A percentile compares a stretch with the other conserved stretches of the same genome.
Evolutionary conservation across 805 yeast species (phyloP).

Genomic region (Ogataea henricii): DNA sequence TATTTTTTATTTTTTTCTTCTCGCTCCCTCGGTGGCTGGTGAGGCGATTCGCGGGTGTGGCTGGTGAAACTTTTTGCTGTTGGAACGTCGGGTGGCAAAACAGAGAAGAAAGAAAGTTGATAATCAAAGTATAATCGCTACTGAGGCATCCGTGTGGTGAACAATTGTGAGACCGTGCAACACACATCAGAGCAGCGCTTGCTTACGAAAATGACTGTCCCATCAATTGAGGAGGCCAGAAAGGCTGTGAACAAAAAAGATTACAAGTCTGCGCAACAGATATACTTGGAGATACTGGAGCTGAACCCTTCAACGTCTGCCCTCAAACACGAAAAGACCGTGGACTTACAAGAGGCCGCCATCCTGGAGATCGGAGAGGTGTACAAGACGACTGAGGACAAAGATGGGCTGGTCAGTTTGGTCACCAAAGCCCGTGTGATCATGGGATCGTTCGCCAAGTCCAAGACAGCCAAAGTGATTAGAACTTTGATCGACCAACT

Average conservation of each 20-base stretch:
- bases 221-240: conserved; percentile 60
- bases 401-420: conserved; percentile 57
- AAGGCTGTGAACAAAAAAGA: conserved; percentile 52
- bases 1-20: no score
- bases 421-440: conserved; percentile 67
- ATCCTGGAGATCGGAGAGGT: conserved; percentile 75
- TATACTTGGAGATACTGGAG: conserved; percentile 54
- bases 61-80: background rate
- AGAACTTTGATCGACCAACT: conserved; percentile 77
- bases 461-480: conserved; percentile 91
- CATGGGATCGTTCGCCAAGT: conserved; percentile 79
- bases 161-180: background rate
- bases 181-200: background rate
- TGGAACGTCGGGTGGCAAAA: conserved; percentile 16
- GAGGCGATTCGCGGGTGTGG: background rate
- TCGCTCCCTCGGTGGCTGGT: conserved; percentile 1
- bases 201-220: conserved; percentile 28
- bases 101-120: background rate
- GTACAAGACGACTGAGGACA: conserved; percentile 53
- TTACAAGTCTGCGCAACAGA: conserved; percentile 56
- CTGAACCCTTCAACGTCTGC: conserved; percentile 17
- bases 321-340: conserved; percentile 39
- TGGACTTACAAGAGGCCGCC: conserved; percentile 65
- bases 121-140: background rate
- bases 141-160: no score